phyloP scores from a whole-genome alignment of 2,329 filamentous ascomycete species.

The Stylonectria norvegica region DNA sequence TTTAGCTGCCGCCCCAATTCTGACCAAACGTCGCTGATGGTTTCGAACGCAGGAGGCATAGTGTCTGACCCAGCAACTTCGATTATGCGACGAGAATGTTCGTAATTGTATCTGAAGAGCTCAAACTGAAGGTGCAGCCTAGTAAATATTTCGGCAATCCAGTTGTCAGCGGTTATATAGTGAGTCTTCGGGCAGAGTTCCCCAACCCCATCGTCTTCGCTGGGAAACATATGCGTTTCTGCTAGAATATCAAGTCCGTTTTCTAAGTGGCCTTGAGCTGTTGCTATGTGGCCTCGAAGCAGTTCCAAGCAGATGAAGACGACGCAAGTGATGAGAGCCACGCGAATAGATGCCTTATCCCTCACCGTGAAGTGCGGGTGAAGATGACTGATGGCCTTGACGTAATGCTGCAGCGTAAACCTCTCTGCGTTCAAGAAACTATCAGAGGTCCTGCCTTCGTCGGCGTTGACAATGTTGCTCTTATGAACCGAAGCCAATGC shows the following conservation, averaged over 20 bases:
- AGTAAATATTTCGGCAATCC: conserved; percentile 42
- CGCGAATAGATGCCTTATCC: conserved; percentile 30
- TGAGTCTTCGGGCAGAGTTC: conserved; percentile 10
- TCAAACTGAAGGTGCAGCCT: conserved; percentile 28
- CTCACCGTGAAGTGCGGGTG: conserved; percentile 30
- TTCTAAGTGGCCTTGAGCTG: conserved; percentile 40
- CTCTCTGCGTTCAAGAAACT: conserved; percentile 4
- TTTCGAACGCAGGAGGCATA: conserved; percentile 3
- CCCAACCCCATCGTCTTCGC: conserved; percentile 9
- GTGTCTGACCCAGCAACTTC: conserved; percentile 1
- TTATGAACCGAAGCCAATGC: conserved; percentile 37
- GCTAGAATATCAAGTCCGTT: conserved; percentile 40
- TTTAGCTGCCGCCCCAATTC: conserved; percentile 18
- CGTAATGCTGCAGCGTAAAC: conserved; percentile 33
- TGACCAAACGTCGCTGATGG: conserved; percentile 20
- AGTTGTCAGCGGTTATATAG: conserved; percentile 36
- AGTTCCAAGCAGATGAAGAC: conserved; percentile 35
- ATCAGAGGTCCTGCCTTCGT: conserved; percentile 2
- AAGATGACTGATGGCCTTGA: conserved; percentile 35
- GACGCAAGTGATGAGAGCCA: conserved; percentile 38
- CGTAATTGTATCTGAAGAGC: conserved; percentile 20
- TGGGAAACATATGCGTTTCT: conserved; percentile 14
- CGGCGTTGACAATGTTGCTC: conserved; percentile 7
- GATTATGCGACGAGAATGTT: conserved; percentile 12
- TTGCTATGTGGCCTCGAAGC: conserved; percentile 34